Evolutionary conservation across 163 green algal genomes (phyloP).

Genomic region (Volvox carteri): DNA sequence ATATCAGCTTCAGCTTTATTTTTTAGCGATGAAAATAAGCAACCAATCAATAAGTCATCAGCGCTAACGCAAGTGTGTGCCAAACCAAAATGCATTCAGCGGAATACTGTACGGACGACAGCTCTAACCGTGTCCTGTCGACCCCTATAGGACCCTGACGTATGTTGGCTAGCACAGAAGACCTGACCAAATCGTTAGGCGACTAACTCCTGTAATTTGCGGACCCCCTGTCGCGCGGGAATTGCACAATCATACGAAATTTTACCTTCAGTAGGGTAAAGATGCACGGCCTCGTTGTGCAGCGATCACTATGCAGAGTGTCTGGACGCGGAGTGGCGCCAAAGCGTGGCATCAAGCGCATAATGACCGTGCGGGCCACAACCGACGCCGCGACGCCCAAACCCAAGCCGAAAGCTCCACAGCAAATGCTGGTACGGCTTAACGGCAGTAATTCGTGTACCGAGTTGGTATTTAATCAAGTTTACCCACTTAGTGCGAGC

Average conservation of each 20-base stretch:
- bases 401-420: conserved; percentile 49
- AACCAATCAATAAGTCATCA: too few species aligned
- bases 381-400: neutral
- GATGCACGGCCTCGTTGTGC: neutral
- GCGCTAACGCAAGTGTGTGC: too few species aligned
- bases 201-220: too few species aligned
- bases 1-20: too few species aligned
- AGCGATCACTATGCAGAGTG: neutral
- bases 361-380: neutral
- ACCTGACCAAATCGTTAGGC: too few species aligned
- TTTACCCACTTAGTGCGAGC: too few species aligned
- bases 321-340: neutral
- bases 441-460: too few species aligned
- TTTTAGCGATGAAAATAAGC: too few species aligned
- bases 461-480: too few species aligned
- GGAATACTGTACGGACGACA: neutral
- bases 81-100: conserved; percentile 8
- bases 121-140: neutral
- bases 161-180: too few species aligned
- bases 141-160: neutral
- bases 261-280: neutral
- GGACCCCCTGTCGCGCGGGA: too few species aligned
- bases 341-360: neutral
- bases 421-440: conserved; percentile 52
- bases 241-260: too few species aligned